Evolutionary conservation across 257 asterid genomes (phyloP).

Genomic region (Euphrasia confusa): DNA sequence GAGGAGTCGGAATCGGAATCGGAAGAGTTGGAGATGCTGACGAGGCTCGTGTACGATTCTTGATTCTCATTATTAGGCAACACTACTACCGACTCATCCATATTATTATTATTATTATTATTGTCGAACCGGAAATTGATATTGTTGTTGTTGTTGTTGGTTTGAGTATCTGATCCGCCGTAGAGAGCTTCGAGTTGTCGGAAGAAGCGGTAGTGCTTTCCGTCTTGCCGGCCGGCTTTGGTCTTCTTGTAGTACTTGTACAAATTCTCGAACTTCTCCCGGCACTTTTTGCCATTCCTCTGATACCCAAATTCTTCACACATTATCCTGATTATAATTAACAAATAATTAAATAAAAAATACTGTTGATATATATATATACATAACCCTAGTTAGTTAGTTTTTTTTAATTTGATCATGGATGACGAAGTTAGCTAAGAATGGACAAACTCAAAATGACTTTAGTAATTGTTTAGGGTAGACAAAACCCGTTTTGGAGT

Average conservation of each 20-base stretch:
- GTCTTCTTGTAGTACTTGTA: slow-evolving; percentile 96
- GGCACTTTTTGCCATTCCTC: slow-evolving; percentile 88
- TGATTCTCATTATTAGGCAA: slow-evolving; percentile 26
- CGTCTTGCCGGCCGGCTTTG: slow-evolving; percentile 86
- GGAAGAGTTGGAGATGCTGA: slow-evolving; percentile 49
- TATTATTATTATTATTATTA: too few relatives aligned
- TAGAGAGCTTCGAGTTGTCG: slow-evolving; percentile 90
- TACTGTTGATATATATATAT: too few relatives aligned
- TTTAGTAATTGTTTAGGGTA: neutral
- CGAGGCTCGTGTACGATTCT: slow-evolving; percentile 44
- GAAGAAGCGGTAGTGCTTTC: slow-evolving; percentile 86
- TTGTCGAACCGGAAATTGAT: too few relatives aligned
- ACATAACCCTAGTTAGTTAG: too few relatives aligned
- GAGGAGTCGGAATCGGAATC: slow-evolving; percentile 42
- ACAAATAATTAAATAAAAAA: too few relatives aligned
- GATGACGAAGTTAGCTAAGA: slow-evolving; percentile 31
- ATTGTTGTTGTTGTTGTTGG: neutral
- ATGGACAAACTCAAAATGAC: slow-evolving; percentile 25
- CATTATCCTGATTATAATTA: slow-evolving; percentile 52
- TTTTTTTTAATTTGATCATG: slow-evolving; percentile 10
- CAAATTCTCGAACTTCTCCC: slow-evolving; percentile 88
- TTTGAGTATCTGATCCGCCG: slow-evolving; percentile 30
- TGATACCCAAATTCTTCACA: slow-evolving; percentile 75
- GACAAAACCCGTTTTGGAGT: slow-evolving; percentile 21
- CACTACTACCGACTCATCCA: neutral